Percentiles rank a stretch among this genome's conserved stretches.
phyloP scores from a whole-genome alignment of 2,329 filamentous ascomycete species.

The Acrocalymma vagum region DNA sequence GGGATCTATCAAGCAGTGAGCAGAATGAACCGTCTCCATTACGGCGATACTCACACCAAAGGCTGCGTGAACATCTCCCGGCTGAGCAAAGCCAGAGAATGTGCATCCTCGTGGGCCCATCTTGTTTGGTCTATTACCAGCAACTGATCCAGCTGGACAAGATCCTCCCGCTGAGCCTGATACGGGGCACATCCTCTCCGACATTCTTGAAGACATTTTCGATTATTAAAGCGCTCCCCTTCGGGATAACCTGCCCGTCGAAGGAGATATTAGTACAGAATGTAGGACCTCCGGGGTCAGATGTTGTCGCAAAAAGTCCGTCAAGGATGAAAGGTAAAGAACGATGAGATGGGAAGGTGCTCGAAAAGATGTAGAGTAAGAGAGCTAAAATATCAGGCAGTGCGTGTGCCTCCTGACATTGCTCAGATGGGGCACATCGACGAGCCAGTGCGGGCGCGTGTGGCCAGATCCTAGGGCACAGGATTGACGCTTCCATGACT shows the following conservation, averaged over 20 bases:
- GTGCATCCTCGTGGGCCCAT: conserved; percentile 33
- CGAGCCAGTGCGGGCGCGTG: conserved; percentile 2
- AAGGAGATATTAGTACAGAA: conserved; percentile 13
- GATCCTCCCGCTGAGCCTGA: conserved; percentile 21
- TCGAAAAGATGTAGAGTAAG: conserved; percentile 2
- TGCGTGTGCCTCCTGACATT: conserved; percentile 4
- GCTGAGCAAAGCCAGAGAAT: conserved; percentile 32
- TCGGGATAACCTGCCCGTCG: conserved; percentile 19
- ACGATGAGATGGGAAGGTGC: conserved; percentile 4
- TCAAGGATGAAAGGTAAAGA: conserved; percentile 12
- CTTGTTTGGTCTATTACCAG: conserved; percentile 19
- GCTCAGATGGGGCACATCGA: conserved; percentile 3
- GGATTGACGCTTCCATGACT: conserved; percentile 4
- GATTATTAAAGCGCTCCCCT: conserved; percentile 18
- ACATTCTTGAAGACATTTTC: conserved; percentile 23
- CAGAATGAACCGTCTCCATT: background rate
- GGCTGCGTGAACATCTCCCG: conserved; percentile 31
- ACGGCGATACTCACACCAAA: conserved; percentile 21
- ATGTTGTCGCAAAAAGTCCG: conserved; percentile 10
- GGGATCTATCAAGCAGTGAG: conserved; percentile 22
- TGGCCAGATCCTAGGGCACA: background rate
- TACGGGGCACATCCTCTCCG: conserved; percentile 28
- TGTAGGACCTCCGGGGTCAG: conserved; percentile 20
- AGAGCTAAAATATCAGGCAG: conserved; percentile 1
- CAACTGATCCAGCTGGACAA: conserved; percentile 22